Base-by-base conservation (phyloP, 2,329 filamentous ascomycete species). In the Sporothrix brasiliensis region DNA sequence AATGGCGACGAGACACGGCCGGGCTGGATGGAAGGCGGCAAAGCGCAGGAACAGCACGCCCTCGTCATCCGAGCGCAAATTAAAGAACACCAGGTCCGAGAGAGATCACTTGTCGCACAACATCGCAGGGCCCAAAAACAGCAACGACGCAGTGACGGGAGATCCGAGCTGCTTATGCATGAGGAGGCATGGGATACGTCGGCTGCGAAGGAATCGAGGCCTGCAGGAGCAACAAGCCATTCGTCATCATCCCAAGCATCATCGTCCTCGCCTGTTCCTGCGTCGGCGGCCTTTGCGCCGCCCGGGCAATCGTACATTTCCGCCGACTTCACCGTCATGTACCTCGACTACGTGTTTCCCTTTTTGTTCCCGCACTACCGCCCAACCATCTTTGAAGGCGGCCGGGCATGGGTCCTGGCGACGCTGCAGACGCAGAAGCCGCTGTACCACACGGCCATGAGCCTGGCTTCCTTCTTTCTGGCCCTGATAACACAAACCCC, bases 351-450 rank as follows among this genome's bases (percentile, higher is more conserved):
- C 72, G 81, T 89, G n/a, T 84, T 89, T 72, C 87, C 88, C 1
- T 86, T 88, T 74, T 78, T 89, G 0, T 89, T 87, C 75, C 88
- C 88, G 2, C 86, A 88, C 76, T 89, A 89, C 77, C 82, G 82
- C 5, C 87, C 88, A 0, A 80, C 81, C 3, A 76, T 87, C 7
- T 79, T 86, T 5, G 81, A 86, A 69, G 85, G 86, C 19, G 87
- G 87, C 14, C 82, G 85, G 61, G 83, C 84, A n/a, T 90, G 87
- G 88, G 54, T 60, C 1, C 54, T 60, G 19, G 54, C 54, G 1
- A 60, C 54, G 2, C 16, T 60, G 19, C 54, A 60, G 7, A 60
- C 54, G 2, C 19, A 41, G 19, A 60, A 41, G 10, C 54, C 54
- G 19, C 54, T 60, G 9, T 60, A 60, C 30, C 54, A 60, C 54